Conservation (phyloP, 2,329 filamentous ascomycete genomes). For the Talaromyces sp. region DNA sequence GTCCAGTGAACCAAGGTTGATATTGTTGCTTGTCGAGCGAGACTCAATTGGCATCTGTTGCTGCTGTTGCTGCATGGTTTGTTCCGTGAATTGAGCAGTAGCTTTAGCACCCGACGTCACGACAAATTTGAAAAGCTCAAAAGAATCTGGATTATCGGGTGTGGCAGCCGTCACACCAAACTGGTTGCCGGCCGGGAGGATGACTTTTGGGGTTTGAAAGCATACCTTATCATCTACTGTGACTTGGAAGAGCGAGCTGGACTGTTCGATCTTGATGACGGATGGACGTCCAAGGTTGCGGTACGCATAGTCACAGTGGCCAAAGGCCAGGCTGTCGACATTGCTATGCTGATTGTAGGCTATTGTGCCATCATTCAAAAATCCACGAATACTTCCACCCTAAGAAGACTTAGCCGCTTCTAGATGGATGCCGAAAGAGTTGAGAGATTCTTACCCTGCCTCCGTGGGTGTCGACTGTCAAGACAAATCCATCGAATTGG, state of each 20-base stretch:
- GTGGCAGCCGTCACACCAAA: conserved; percentile 86
- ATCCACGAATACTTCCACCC: conserved; percentile 81
- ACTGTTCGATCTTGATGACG: conserved; percentile 71
- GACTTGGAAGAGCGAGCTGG: conserved; percentile 66
- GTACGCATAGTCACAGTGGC: conserved; percentile 86
- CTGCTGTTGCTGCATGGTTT: conserved; percentile 28
- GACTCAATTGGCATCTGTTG: conserved; percentile 30
- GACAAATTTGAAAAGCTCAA: conserved; percentile 85
- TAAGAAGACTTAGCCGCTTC: conserved; percentile 23
- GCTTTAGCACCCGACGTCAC: conserved; percentile 44
- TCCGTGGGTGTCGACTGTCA: conserved; percentile 81
- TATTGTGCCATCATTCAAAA: conserved; percentile 83
- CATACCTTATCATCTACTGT: conserved; percentile 75
- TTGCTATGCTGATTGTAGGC: conserved; percentile 74
- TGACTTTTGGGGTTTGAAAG: conserved; percentile 76
- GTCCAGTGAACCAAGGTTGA: conserved; percentile 62
- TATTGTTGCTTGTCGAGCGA: conserved; percentile 38
- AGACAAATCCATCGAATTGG: conserved; percentile 82
- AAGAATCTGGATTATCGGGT: conserved; percentile 88
- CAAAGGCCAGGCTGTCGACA: conserved; percentile 84
- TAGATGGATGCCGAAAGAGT: not conserved
- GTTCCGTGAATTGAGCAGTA: conserved; percentile 32
- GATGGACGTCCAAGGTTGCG: conserved; percentile 86
- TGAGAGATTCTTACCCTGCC: conserved; percentile 49
- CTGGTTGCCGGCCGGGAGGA: conserved; percentile 73